Percentiles rank a stretch among this genome's conserved stretches.
Evolutionary conservation across 352 stramenopile genomes (phyloP).

Genomic region (Phytophthora tentaculata): DNA sequence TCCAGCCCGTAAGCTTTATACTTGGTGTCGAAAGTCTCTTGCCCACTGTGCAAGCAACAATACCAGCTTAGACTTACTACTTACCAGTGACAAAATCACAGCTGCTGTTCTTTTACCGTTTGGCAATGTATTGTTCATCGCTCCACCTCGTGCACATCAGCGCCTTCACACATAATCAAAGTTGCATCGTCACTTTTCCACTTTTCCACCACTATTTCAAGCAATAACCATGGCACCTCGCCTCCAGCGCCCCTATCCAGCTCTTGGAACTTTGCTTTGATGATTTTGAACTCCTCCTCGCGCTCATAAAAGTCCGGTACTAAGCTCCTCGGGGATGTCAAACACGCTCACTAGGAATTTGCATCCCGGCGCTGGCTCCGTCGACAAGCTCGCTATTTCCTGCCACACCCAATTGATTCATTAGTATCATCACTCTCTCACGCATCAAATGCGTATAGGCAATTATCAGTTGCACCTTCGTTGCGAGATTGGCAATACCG

Average conservation of each 20-base stretch:
- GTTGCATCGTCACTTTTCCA: background rate
- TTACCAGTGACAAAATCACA: too few species aligned
- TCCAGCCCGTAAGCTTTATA: slow-evolving; percentile 88
- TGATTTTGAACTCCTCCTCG: slow-evolving; percentile 91
- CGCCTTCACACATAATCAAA: slow-evolving; percentile 34
- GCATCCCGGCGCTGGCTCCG: slow-evolving; percentile 60
- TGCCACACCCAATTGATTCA: slow-evolving; percentile 27
- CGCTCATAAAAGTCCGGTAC: slow-evolving; percentile 79
- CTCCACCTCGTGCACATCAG: slow-evolving; percentile 90
- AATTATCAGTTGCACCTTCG: slow-evolving; percentile 48
- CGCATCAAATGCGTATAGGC: background rate
- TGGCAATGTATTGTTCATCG: slow-evolving; percentile 86
- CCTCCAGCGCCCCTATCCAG: slow-evolving; percentile 45
- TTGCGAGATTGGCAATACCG: slow-evolving; percentile 88
- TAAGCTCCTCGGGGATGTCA: slow-evolving; percentile 59
- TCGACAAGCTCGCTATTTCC: slow-evolving; percentile 91
- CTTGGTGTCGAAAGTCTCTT: slow-evolving; percentile 81
- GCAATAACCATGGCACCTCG: slow-evolving; percentile 23
- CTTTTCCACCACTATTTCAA: background rate
- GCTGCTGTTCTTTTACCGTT: slow-evolving; percentile 28
- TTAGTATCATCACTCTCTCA: background rate
- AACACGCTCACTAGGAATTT: slow-evolving; percentile 81
- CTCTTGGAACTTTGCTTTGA: slow-evolving; percentile 77
- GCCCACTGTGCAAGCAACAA: slow-evolving; percentile 51
- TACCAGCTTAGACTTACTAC: too few species aligned